Base-by-base conservation (phyloP, 2,329 filamentous ascomycete genomes). In the Exophiala spinifera region DNA sequence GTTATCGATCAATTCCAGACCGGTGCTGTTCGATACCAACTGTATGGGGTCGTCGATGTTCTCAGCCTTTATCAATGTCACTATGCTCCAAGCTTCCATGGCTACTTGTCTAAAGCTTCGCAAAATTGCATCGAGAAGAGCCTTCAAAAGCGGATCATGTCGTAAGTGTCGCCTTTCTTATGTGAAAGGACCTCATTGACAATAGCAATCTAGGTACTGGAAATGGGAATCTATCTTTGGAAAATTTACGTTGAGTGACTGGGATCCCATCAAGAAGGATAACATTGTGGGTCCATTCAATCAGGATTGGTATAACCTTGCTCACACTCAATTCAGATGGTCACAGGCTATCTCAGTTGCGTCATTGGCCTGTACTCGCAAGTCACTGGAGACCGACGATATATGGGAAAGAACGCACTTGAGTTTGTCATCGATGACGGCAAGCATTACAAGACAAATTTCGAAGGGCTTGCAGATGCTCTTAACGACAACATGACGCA, bases 1-100 rank as follows among this genome's bases (percentile, higher is more conserved):
- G 54, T 57, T 14, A 54, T 57, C 25, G 54, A 57, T 42, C 57
- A 60, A 46, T 60, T 60, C 15, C 57, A 60, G 19, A 60, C 57
- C 8, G 45, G 50, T 2, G 57, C 57, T 5, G 42, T 60, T 20
- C 54, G 57, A 10, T 60, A 60, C 34, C 57, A 60, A n/a, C 44
- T 57, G 11, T 60, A 57, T 28, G 57, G 28, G 8, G 28, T 31
- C 28, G 45, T 57, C 8, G 57, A 10, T 15, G 46, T 40, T 23
- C 45, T 57, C 17, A 43, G 51, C 13, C 19, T 54, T 3, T 57
- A 54, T 40, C 55, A 57, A 36, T 49, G 23, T 21, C 15, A 47
- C 19, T 57, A 50, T 33, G 40, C 20, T 51, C 57, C 17, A 11
- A 60, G 55, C 43, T 60, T 57, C 37, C 57, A 52, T 43, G 57